phyloP scores from a whole-genome alignment of 2,329 filamentous ascomycete species.

The Clonostachys sp. region DNA sequence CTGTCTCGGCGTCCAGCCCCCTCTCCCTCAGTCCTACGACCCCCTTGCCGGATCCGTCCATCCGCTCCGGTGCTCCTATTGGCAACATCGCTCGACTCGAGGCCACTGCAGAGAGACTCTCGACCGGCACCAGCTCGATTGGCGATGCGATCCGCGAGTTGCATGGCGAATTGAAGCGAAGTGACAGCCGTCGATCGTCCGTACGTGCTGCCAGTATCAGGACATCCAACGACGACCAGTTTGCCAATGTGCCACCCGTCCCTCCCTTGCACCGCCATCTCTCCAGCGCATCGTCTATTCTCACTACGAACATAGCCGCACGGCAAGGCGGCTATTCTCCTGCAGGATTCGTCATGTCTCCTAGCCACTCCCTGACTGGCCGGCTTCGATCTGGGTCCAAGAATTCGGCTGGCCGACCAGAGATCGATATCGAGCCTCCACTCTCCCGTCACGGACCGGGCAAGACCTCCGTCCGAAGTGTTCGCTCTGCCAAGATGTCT shows the following conservation, averaged over 20 bases:
- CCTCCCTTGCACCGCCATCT: slow-evolving; percentile 32
- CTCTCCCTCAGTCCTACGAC: slow-evolving; percentile 51
- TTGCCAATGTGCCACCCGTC: slow-evolving; percentile 7
- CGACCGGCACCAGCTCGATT: slow-evolving; percentile 66
- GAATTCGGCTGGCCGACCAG: slow-evolving; percentile 33
- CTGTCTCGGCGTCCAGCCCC: slow-evolving; percentile 29
- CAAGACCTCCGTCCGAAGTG: slow-evolving; percentile 47
- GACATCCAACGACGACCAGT: slow-evolving; percentile 21
- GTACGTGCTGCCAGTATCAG: slow-evolving; percentile 46
- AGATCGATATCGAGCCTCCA: slow-evolving; percentile 30
- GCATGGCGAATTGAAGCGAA: slow-evolving; percentile 66
- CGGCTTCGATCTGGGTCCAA: slow-evolving; percentile 52
- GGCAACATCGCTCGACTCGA: slow-evolving; percentile 71
- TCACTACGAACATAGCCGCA: slow-evolving; percentile 63
- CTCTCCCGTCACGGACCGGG: slow-evolving; percentile 49
- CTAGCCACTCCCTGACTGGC: slow-evolving; percentile 56
- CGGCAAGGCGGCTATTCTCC: slow-evolving; percentile 68
- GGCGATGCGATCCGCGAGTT: slow-evolving; percentile 73
- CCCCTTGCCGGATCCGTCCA: slow-evolving; percentile 50
- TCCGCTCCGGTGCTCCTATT: slow-evolving; percentile 55
- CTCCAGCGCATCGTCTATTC: slow-evolving; percentile 55
- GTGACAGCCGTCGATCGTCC: slow-evolving; percentile 63
- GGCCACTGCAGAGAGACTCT: slow-evolving; percentile 70
- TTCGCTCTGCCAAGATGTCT: slow-evolving; percentile 42
- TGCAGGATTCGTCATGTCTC: slow-evolving; percentile 63